These are phyloP conservation scores for Ambrosia trifida DNA, from an alignment of 129 eudicot genomes.

Conservation along the genomic window DNA sequence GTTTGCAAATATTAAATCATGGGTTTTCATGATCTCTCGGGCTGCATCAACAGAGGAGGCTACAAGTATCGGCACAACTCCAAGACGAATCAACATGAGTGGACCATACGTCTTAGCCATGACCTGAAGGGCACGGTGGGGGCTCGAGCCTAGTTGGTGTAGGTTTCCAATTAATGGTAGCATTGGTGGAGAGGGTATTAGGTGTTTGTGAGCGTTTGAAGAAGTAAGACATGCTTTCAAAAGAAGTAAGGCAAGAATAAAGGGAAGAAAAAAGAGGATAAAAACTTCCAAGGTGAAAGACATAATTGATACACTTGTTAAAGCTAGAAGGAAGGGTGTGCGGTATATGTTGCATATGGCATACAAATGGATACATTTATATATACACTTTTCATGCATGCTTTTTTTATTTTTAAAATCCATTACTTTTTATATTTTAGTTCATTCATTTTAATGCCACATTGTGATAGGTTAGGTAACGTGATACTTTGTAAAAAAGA, in stretches of 20 bases:
- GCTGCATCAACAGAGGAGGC: background rate
- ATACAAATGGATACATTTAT: too few species aligned
- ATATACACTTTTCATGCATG: too few species aligned
- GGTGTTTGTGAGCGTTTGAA: background rate
- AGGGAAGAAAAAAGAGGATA: background rate
- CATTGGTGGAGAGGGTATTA: slow-evolving; percentile 1
- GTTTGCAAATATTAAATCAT: background rate
- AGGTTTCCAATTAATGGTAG: slow-evolving; percentile 5
- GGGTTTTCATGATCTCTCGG: slow-evolving; percentile 1
- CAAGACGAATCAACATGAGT: background rate
- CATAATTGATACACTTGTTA: background rate
- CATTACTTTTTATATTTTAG: too few species aligned
- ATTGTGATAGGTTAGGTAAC: background rate
- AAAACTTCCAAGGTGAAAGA: background rate
- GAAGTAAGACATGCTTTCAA: too few species aligned
- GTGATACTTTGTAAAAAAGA: too few species aligned
- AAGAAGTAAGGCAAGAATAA: too few species aligned
- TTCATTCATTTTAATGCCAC: too few species aligned
- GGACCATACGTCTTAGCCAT: slow-evolving; percentile 8
- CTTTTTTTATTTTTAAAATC: too few species aligned
- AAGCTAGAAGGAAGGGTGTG: background rate
- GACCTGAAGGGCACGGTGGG: background rate
- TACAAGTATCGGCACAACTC: background rate
- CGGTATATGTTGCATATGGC: too few species aligned
- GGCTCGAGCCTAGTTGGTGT: slow-evolving; percentile 13